Evolutionary conservation across 441 rosid species (phyloP).

Genomic region (Euphorbia celastroides): DNA sequence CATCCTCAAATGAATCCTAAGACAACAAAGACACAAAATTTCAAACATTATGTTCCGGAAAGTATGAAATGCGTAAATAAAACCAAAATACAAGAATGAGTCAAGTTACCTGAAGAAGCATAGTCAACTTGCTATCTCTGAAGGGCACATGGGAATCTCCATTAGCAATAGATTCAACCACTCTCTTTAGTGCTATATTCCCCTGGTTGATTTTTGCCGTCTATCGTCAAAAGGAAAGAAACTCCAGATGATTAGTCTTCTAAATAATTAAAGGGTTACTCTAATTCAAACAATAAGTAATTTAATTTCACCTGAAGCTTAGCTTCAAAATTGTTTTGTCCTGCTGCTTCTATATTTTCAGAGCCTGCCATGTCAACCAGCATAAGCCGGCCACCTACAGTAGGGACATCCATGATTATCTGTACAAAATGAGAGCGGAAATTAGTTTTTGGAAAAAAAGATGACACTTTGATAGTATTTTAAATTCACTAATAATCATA

Average conservation of each 20-base stretch:
- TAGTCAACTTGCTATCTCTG: constrained; percentile 92
- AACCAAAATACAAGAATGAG: constrained; percentile 4
- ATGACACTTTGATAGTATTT: background rate
- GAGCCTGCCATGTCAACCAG: constrained; percentile 99
- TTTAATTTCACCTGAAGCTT: constrained; percentile 72
- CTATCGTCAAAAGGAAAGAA: constrained; percentile 36
- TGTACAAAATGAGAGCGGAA: constrained; percentile 22
- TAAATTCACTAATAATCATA: constrained; percentile 22
- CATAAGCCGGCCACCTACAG: constrained; percentile 93
- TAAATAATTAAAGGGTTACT: too few species aligned
- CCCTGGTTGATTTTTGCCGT: constrained; percentile 97
- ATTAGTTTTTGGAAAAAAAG: background rate
- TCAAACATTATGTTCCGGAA: constrained; percentile 3
- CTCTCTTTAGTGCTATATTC: constrained; percentile 85
- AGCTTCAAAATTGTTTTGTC: constrained; percentile 85
- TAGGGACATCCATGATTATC: constrained; percentile 94
- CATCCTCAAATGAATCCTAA: constrained; percentile 98
- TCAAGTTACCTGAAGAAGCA: constrained; percentile 76
- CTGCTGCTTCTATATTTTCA: constrained; percentile 95
- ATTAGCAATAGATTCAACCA: constrained; percentile 95
- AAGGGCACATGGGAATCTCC: constrained; percentile 99
- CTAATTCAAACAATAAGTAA: too few species aligned
- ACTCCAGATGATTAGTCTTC: too few species aligned
- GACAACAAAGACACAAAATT: background rate
- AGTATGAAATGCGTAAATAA: background rate